These are phyloP conservation scores for Fimicolochytrium jonesii DNA, from an alignment of 192 early-diverging fungal species.

Conservation along the genomic window DNA sequence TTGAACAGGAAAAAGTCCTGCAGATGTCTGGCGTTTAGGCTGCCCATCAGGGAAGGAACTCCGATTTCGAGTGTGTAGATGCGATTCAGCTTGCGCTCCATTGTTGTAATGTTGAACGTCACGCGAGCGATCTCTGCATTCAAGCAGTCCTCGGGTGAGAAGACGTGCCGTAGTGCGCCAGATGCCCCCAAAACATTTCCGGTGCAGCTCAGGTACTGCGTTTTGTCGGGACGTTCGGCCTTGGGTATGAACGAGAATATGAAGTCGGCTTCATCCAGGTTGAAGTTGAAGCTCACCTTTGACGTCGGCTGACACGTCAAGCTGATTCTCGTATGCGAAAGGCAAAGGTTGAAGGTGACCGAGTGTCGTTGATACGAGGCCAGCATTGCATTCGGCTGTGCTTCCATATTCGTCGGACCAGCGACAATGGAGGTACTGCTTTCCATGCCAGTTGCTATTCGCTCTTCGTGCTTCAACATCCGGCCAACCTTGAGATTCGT, in stretches of 20 bases:
- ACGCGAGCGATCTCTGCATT: slow-evolving; percentile 57
- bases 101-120: slow-evolving; percentile 55
- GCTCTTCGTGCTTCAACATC: slow-evolving; percentile 26
- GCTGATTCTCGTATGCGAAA: slow-evolving; percentile 64
- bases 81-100: slow-evolving; percentile 41
- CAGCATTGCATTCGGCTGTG: neutral
- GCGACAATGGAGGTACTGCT: slow-evolving; percentile 3
- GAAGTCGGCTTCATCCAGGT: slow-evolving; percentile 68
- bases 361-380: slow-evolving; percentile 37
- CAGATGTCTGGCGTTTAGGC: slow-evolving; percentile 65
- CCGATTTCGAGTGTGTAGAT: slow-evolving; percentile 53
- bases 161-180: slow-evolving; percentile 62
- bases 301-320: slow-evolving; percentile 70
- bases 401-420: neutral
- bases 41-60: slow-evolving; percentile 46
- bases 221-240: neutral
- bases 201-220: slow-evolving; percentile 46
- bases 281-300: slow-evolving; percentile 64
- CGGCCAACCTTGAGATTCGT: slow-evolving; percentile 54
- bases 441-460: slow-evolving; percentile 24
- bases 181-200: slow-evolving; percentile 57
- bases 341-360: slow-evolving; percentile 51
- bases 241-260: slow-evolving; percentile 41
- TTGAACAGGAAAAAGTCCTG: slow-evolving; percentile 71
- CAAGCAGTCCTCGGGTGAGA: slow-evolving; percentile 73